phyloP scores from a whole-genome alignment of 2,329 filamentous ascomycete species.

The Neofusicoccum ribis region DNA sequence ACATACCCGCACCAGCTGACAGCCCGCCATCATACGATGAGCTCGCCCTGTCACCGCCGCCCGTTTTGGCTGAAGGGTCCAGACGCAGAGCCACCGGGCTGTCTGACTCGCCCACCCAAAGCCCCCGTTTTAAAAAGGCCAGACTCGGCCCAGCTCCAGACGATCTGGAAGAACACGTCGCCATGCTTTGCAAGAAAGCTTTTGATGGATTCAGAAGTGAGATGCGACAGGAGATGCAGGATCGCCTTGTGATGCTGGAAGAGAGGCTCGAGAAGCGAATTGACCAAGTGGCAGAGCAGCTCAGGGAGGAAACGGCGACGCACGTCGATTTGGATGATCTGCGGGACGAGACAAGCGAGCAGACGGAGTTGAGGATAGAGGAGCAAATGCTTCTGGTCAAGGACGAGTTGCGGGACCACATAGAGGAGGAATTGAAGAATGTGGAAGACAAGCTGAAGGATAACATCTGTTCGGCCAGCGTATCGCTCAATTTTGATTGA shows the following conservation, averaged over 20 bases:
- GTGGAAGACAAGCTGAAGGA: constrained; percentile 8
- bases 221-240: background rate
- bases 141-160: background rate
- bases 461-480: background rate
- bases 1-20: background rate
- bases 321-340: background rate
- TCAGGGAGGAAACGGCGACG: background rate
- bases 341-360: background rate
- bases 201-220: background rate
- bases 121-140: background rate
- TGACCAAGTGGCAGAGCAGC: background rate
- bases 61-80: background rate
- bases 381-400: background rate
- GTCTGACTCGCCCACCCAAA: background rate
- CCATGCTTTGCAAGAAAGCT: background rate
- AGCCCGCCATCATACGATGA: constrained; percentile 19
- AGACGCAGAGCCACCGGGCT: background rate
- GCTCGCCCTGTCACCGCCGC: background rate
- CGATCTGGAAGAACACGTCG: background rate
- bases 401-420: background rate
- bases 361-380: background rate
- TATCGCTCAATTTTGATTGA: background rate
- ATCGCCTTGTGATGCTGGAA: background rate
- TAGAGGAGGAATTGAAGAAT: background rate
- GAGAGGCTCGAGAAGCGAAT: background rate